A percentile compares a stretch with the other conserved stretches of the same genome.
Conservation (phyloP, 2,329 filamentous ascomycete genomes). For the Huntiella bhutanensis region DNA sequence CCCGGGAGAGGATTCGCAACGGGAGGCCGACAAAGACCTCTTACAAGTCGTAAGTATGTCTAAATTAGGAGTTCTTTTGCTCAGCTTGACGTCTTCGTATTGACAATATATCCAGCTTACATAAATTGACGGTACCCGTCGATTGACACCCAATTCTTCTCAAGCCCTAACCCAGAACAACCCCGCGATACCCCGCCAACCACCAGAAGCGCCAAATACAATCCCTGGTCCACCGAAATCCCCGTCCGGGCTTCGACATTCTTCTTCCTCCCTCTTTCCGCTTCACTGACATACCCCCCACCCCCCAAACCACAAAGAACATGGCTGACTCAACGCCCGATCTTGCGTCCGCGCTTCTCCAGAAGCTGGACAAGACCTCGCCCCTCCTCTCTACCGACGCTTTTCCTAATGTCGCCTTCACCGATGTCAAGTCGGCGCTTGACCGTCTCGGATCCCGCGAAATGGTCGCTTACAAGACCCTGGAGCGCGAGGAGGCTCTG, state of each 20-base stretch:
- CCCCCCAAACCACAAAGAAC: constrained; percentile 15
- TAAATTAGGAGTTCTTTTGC: too few relatives aligned
- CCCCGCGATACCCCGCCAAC: constrained; percentile 1
- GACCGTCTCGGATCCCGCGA: constrained; percentile 68
- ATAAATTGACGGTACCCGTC: too few relatives aligned
- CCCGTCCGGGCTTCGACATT: not conserved
- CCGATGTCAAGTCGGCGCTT: constrained; percentile 65
- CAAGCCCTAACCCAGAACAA: not conserved
- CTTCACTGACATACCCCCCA: not conserved
- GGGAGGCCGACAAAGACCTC: not conserved
- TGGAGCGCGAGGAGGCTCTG: constrained; percentile 58
- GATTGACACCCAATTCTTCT: too few relatives aligned
- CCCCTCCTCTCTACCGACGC: constrained; percentile 48
- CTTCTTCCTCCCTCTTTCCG: not conserved
- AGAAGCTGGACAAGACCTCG: constrained; percentile 42
- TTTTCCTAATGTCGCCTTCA: constrained; percentile 48
- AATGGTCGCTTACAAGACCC: constrained; percentile 73
- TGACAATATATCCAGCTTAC: too few relatives aligned
- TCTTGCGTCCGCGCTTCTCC: constrained; percentile 44
- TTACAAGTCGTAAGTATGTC: not conserved
- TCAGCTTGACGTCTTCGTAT: too few relatives aligned
- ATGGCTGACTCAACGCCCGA: constrained; percentile 32
- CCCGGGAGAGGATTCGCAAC: not conserved
- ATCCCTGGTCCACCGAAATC: not conserved
- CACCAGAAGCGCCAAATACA: not conserved